Evolutionary conservation across 225 moss, liverwort and hornwort genomes (phyloP).

Genomic region (Sphagnum contortum): DNA sequence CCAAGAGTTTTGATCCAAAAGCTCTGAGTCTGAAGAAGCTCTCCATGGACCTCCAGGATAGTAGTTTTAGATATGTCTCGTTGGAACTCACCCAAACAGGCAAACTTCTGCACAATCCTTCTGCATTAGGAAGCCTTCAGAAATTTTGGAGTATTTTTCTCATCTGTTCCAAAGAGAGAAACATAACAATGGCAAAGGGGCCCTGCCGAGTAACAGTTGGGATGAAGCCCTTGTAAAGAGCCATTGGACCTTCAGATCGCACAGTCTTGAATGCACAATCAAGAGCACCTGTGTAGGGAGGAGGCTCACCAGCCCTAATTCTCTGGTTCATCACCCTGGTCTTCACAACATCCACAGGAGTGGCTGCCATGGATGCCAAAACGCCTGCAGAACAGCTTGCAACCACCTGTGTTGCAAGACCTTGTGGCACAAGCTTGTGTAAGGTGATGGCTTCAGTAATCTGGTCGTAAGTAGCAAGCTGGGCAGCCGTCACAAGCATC

Average conservation of each 20-base stretch:
- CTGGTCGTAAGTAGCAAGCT: slow-evolving; percentile 76
- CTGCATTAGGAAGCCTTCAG: too few species aligned
- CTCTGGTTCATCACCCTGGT: slow-evolving; percentile 89
- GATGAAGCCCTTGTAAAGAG: slow-evolving; percentile 75
- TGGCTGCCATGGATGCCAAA: slow-evolving; percentile 63
- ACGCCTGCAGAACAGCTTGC: slow-evolving; percentile 70
- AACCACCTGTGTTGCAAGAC: slow-evolving; percentile 53
- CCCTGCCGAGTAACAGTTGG: slow-evolving; percentile 76
- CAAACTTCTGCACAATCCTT: too few species aligned
- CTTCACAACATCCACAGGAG: slow-evolving; percentile 81
- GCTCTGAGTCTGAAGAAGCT: too few species aligned
- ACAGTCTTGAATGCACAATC: slow-evolving; percentile 81
- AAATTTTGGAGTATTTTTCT: slow-evolving; percentile 36
- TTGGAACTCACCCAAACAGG: too few species aligned
- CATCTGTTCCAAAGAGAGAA: slow-evolving; percentile 74
- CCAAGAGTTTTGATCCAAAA: too few species aligned
- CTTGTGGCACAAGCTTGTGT: slow-evolving; percentile 30
- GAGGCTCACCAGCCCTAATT: slow-evolving; percentile 22
- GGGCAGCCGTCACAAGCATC: slow-evolving; percentile 83
- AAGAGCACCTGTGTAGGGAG: slow-evolving; percentile 60
- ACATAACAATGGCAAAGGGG: slow-evolving; percentile 66
- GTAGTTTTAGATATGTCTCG: too few species aligned
- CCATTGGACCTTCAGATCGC: slow-evolving; percentile 66
- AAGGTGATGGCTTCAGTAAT: slow-evolving; percentile 50
- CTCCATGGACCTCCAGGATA: too few species aligned